Evolutionary conservation across 1,284 basidiomycete species (phyloP).

Genomic region (Trametes polyzona): DNA sequence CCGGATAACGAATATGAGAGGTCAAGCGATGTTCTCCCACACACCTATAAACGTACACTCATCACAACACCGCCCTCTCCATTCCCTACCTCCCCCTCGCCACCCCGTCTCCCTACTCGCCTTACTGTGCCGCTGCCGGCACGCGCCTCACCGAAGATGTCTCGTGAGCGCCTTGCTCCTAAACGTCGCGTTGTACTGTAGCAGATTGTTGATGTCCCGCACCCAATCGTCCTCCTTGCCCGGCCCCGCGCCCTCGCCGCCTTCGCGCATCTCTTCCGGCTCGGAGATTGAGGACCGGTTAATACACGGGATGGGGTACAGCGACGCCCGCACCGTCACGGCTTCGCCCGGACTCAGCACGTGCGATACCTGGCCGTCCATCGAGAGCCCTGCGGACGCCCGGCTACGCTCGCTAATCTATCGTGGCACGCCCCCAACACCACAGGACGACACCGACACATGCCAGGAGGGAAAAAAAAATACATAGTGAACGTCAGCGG

Average conservation of each 20-base stretch:
- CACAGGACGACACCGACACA: background rate
- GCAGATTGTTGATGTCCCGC: conserved; percentile 90
- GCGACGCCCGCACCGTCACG: conserved; percentile 84
- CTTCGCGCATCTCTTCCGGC: conserved; percentile 34
- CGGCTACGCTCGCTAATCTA: conserved; percentile 88
- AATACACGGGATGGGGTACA: conserved; percentile 92
- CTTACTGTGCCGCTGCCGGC: too few relatives aligned
- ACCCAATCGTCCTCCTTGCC: conserved; percentile 96
- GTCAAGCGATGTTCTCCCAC: too few relatives aligned
- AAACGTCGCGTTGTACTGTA: conserved; percentile 93
- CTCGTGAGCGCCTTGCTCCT: conserved; percentile 81
- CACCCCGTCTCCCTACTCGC: too few relatives aligned
- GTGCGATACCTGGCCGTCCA: conserved; percentile 89
- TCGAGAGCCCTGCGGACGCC: conserved; percentile 86
- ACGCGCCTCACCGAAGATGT: conserved; percentile 61
- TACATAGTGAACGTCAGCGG: background rate
- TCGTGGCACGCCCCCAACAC: too few relatives aligned
- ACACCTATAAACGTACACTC: background rate
- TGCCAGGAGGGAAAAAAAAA: background rate
- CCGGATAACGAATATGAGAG: too few relatives aligned
- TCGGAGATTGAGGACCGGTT: conserved; percentile 79
- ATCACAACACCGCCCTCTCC: background rate
- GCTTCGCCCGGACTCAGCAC: conserved; percentile 83
- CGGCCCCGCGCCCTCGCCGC: conserved; percentile 45
- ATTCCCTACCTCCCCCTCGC: too few relatives aligned